Base-by-base conservation (phyloP, 2,329 filamentous ascomycete genomes). In the Hymenoscyphus occultus region DNA sequence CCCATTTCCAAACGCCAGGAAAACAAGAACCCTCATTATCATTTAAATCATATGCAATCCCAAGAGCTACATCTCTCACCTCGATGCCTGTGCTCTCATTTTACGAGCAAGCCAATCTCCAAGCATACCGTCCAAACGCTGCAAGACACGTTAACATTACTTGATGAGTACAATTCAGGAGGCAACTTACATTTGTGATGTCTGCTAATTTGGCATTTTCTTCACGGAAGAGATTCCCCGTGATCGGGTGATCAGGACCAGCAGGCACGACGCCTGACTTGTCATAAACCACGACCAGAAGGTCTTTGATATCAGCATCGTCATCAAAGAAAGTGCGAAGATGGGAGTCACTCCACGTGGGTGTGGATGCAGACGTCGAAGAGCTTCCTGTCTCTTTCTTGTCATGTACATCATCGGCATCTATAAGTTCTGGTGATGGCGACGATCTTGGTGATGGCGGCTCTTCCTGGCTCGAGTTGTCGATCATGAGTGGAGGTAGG, bases 281-380 rank as follows among this genome's bases (percentile, higher is more conserved):
- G 78, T 98, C 93, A 75, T 97, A 93, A 35, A 99, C 92, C 67
- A 99, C 90, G 45, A 93, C 85, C 61, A 98, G 83, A 75, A 98
- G 85, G 75, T 99, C 94, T 60, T 92, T 87, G 70, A 99, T 92
- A 68, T 97, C 92, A 40, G 89, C 88, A 67, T 92, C 88, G 71
- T 95, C 92, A 70, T 98, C 94, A 73, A 98, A 90, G 78, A 97
- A 99, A 14, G 91, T 89, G 66, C 92, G 87, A 35, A 99, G 84
- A 71, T 88, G 91, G 64, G 87, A 83, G 76, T 98, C 94, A 68
- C 92, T 94, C 95, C 95, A 99, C 0, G 87, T 86, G 32, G 88
- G 83, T 22, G 84, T 83, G 16, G 82, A 81, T 16, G 84, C 81
- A 31, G 84, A 83, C 35, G 85, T 83, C 4, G 81, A 83, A 28